A percentile compares a stretch with the other conserved stretches of the same genome.
phyloP scores from a whole-genome alignment of 176 grass and related monocot genomes.

The Triticum turgidum region DNA sequence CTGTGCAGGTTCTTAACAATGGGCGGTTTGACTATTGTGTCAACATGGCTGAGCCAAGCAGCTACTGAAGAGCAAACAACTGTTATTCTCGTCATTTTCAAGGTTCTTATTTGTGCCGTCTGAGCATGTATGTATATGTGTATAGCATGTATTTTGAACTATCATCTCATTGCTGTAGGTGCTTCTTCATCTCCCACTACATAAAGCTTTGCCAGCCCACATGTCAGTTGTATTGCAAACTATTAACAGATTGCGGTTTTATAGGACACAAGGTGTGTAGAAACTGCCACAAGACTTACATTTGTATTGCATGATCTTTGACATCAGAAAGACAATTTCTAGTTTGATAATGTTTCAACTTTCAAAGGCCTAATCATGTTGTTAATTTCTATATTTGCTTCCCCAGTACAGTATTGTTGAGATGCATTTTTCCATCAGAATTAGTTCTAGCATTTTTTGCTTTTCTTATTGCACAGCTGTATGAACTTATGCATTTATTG shows the following conservation, averaged over 20 bases:
- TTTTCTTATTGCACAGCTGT: not conserved
- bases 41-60: constrained; percentile 79
- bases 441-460: constrained; percentile 17
- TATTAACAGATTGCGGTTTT: constrained; percentile 92
- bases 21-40: constrained; percentile 78
- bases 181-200: constrained; percentile 79
- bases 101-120: constrained; percentile 56
- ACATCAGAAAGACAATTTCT: not conserved
- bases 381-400: not conserved
- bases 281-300: constrained; percentile 3
- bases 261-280: constrained; percentile 87
- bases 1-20: constrained; percentile 80
- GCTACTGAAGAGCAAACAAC: constrained; percentile 91
- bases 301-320: constrained; percentile 2
- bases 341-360: not conserved
- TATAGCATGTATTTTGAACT: constrained; percentile 23
- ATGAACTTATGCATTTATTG: not conserved
- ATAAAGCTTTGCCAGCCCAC: constrained; percentile 78
- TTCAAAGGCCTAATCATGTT: not conserved
- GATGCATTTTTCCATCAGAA: constrained; percentile 7
- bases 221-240: constrained; percentile 81
- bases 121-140: constrained; percentile 20
- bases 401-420: not conserved
- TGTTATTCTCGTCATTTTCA: constrained; percentile 83
- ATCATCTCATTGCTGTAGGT: constrained; percentile 47